These are phyloP conservation scores for Butyriboletus loyo DNA, from an alignment of 768 basidiomycete genomes.

Conservation along the genomic window DNA sequence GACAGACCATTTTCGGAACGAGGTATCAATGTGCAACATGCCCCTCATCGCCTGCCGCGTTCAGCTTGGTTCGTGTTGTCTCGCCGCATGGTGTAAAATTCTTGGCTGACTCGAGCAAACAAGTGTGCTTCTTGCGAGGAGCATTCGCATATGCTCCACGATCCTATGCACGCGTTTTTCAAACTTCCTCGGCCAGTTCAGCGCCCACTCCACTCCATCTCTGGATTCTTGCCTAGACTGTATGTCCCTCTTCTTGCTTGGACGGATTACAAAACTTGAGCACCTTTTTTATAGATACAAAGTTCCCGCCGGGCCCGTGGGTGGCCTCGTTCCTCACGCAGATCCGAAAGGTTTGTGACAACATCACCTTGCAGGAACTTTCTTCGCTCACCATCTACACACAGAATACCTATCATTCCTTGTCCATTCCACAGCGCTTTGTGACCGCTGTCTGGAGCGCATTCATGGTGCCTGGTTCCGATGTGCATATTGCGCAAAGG, in stretches of 20 bases:
- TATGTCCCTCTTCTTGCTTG: conserved; percentile 31
- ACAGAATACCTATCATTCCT: conserved; percentile 63
- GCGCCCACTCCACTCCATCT: conserved; percentile 48
- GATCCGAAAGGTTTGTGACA: conserved; percentile 56
- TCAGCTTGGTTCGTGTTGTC: conserved; percentile 58
- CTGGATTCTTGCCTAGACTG: conserved; percentile 70
- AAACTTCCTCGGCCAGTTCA: conserved; percentile 81
- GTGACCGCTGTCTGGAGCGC: conserved; percentile 80
- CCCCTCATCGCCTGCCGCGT: conserved; percentile 66
- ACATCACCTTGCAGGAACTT: not conserved
- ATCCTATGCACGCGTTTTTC: conserved; percentile 85
- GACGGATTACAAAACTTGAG: conserved; percentile 4
- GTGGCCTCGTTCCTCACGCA: conserved; percentile 33
- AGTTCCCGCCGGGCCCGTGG: conserved; percentile 55
- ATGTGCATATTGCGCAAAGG: conserved; percentile 83
- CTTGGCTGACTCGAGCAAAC: not conserved
- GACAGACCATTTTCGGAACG: conserved; percentile 68
- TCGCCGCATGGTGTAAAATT: not conserved
- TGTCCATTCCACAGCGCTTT: conserved; percentile 65
- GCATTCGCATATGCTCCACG: conserved; percentile 74
- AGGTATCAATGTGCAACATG: conserved; percentile 92
- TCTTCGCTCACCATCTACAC: not conserved
- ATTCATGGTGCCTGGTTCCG: conserved; percentile 90
- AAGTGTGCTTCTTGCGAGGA: conserved; percentile 83
- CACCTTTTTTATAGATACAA: conserved; percentile 50